phyloP scores from a whole-genome alignment of 257 asterid species.

The Penstemon davidsonii region DNA sequence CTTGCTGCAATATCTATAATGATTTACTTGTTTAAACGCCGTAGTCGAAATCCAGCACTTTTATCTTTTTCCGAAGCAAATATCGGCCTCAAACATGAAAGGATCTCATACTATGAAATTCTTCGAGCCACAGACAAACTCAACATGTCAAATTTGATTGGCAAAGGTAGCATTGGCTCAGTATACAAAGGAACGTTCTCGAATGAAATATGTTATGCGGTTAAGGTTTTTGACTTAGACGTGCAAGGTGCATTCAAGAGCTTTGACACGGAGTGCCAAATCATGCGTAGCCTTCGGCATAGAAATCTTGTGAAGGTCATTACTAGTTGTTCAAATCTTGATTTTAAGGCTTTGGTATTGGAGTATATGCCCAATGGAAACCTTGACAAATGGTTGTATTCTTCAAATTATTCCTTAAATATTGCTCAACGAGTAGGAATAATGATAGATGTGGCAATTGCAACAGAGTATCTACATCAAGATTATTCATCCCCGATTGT shows the following conservation, averaged over 20 bases:
- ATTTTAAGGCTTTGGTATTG: slow-evolving; percentile 23
- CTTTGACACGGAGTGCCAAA: slow-evolving; percentile 16
- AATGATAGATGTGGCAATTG: slow-evolving; percentile 17
- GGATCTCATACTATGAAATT: slow-evolving; percentile 18
- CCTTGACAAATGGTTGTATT: slow-evolving; percentile 18
- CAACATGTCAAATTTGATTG: background rate
- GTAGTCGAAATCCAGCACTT: too few species aligned
- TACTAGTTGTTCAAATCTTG: slow-evolving; percentile 9
- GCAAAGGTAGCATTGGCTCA: slow-evolving; percentile 16
- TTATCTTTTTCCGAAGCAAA: background rate
- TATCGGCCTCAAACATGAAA: background rate
- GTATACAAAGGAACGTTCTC: slow-evolving; percentile 7
- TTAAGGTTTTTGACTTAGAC: slow-evolving; percentile 17
- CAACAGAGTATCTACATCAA: slow-evolving; percentile 10
- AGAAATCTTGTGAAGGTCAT: slow-evolving; percentile 18
- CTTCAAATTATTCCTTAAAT: background rate
- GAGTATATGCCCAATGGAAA: slow-evolving; percentile 20
- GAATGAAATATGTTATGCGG: background rate
- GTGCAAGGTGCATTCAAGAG: slow-evolving; percentile 9
- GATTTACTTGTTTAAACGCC: too few species aligned
- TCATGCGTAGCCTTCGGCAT: slow-evolving; percentile 14
- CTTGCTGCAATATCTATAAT: too few species aligned
- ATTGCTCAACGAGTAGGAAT: background rate
- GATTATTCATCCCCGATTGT: slow-evolving; percentile 27
- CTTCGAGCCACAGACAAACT: slow-evolving; percentile 14